These are phyloP conservation scores for Trifolium pratense DNA, from an alignment of 306 rosid genomes.

Conservation along the genomic window DNA sequence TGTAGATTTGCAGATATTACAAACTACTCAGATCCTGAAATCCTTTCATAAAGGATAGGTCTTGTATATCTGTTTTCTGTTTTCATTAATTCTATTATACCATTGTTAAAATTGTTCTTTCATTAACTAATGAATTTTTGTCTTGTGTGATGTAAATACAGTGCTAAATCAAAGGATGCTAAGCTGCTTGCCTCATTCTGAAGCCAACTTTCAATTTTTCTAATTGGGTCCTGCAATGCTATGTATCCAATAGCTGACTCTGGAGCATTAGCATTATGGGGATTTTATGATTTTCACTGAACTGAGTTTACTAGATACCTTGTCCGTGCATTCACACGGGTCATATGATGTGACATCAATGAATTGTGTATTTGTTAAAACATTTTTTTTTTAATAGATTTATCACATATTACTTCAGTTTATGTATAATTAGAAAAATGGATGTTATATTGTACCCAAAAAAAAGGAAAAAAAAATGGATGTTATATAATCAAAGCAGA, in stretches of 20 bases:
- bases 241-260: constrained; percentile 25
- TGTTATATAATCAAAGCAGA: no score
- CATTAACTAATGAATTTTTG: constrained; percentile 32
- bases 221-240: constrained; percentile 36
- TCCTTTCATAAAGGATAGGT: constrained; percentile 13
- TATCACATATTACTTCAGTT: no score
- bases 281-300: constrained; percentile 36
- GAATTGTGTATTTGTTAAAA: no score
- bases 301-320: no score
- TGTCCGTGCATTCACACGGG: no score
- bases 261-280: constrained; percentile 34
- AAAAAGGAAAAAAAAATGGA: no score
- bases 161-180: constrained; percentile 40
- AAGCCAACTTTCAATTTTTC: constrained; percentile 37
- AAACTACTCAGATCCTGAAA: constrained; percentile 27
- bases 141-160: constrained; percentile 37
- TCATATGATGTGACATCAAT: no score
- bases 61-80: constrained; percentile 11
- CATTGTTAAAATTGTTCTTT: constrained; percentile 9
- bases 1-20: constrained; percentile 27
- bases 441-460: no score
- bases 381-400: no score
- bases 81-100: not conserved
- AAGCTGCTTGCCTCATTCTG: constrained; percentile 39
- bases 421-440: no score